Percentiles rank a stretch among this genome's conserved stretches.
Conservation (phyloP, 2,329 filamentous ascomycete genomes). For the Cladophialophora carrionii region DNA sequence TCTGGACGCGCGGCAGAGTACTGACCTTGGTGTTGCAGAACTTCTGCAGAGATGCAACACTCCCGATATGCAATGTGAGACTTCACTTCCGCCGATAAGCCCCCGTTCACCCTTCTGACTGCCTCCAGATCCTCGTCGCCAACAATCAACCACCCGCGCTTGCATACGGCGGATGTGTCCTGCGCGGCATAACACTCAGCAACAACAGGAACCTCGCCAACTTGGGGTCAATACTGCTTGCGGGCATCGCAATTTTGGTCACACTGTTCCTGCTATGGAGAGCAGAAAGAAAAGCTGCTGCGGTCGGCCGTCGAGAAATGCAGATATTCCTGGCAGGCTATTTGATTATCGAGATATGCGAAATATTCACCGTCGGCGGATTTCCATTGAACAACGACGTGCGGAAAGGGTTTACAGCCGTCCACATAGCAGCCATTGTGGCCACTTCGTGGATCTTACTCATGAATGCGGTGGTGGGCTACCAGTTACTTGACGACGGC, state of each 20-base stretch:
- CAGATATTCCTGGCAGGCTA: constrained; percentile 89
- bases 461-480: constrained; percentile 89
- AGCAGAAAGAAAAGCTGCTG: constrained; percentile 88
- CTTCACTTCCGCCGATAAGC: constrained; percentile 9
- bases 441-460: constrained; percentile 89
- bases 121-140: constrained; percentile 64
- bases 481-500: constrained; percentile 90
- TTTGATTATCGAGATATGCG: constrained; percentile 86
- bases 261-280: constrained; percentile 71
- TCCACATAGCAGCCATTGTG: constrained; percentile 86
- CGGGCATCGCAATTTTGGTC: constrained; percentile 72
- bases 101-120: constrained; percentile 28
- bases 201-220: constrained; percentile 73
- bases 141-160: constrained; percentile 61
- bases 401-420: constrained; percentile 79
- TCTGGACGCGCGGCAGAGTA: constrained; percentile 20
- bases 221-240: constrained; percentile 86
- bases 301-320: constrained; percentile 95
- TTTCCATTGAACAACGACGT: constrained; percentile 75
- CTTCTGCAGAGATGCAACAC: constrained; percentile 81
- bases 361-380: constrained; percentile 92
- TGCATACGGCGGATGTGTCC: constrained; percentile 66
- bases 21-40: constrained; percentile 55
- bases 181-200: constrained; percentile 74
- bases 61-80: constrained; percentile 83